These are phyloP conservation scores for Beta macrorhiza DNA, from an alignment of 179 eudicot genomes.

Conservation along the genomic window DNA sequence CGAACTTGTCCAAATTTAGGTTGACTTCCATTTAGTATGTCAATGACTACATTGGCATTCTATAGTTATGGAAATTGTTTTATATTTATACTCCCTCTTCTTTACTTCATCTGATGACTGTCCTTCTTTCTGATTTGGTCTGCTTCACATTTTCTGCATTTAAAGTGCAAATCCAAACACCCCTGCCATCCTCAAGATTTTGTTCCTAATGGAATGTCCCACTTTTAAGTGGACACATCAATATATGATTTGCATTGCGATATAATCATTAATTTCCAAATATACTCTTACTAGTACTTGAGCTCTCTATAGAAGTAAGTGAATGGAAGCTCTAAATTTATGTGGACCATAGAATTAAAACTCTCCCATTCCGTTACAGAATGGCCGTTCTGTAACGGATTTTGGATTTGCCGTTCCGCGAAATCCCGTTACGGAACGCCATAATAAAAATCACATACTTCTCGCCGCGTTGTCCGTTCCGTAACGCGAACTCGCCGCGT, in stretches of 20 bases:
- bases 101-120: background rate
- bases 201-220: background rate
- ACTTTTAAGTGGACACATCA: background rate
- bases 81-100: background rate
- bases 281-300: background rate
- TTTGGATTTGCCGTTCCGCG: too few species aligned
- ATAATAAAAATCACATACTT: too few species aligned
- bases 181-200: background rate
- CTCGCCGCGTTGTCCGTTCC: too few species aligned
- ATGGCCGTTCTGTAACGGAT: too few species aligned
- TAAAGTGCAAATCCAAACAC: background rate
- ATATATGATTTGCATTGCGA: background rate
- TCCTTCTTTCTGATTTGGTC: background rate
- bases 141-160: background rate
- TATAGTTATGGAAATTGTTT: background rate
- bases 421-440: too few species aligned
- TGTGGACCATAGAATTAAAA: background rate
- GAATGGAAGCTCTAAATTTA: background rate
- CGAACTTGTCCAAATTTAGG: background rate
- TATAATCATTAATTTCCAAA: background rate
- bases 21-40: background rate
- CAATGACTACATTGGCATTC: background rate
- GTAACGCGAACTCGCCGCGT: too few species aligned
- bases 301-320: background rate
- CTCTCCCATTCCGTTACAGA: too few species aligned